Base-by-base conservation (phyloP, 2,329 filamentous ascomycete genomes). In the Trichocomaceae sp. region DNA sequence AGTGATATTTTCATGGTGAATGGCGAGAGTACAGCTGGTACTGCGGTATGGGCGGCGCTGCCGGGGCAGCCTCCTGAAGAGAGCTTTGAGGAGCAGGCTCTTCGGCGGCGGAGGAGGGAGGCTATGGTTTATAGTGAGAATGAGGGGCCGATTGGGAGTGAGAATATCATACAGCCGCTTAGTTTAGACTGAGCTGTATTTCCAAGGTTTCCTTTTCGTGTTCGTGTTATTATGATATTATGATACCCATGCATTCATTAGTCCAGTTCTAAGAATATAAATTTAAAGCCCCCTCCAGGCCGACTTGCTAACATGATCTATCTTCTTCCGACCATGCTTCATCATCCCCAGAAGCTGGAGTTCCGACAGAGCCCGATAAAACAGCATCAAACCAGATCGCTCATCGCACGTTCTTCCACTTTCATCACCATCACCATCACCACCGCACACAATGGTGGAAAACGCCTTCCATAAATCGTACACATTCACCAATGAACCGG, bases 61-160 rank as follows among this genome's bases (percentile, higher is more conserved):
- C 58, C 64, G 66, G 58, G 68, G 51, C 60, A 66, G 59, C 54
- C 63, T 10, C 67, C 62, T 22, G 66, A 69, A 52, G 66, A 66
- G 33, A 72, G 61, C 47, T 58, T 63, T 5, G 69, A 71, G 58
- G 88, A 92, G 68, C 84, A 88, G 63, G 81, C 86, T 52, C 76
- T 91, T 57, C 78, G 90, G 57, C 80, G 90, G 60, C 80, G 88
- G 49, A 81, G 92, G 65, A 80, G 90, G 61, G 90, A 96, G 73
- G 90, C 90, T 4, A 91, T 96, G 82, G 90, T 96, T 19, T 76
- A 96, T 55, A 92, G 90, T 64, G 90, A 95, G 64, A 88, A 88
- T n/a, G 88, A 83, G 20, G 79, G 85, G 31, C 86, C 88, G 1
- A 69, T 95, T 45, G 83, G 81, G 3, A 81, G 83, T 59, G 83